Conservation (phyloP, 352 stramenopile genomes). For the Pythium sp. region DNA sequence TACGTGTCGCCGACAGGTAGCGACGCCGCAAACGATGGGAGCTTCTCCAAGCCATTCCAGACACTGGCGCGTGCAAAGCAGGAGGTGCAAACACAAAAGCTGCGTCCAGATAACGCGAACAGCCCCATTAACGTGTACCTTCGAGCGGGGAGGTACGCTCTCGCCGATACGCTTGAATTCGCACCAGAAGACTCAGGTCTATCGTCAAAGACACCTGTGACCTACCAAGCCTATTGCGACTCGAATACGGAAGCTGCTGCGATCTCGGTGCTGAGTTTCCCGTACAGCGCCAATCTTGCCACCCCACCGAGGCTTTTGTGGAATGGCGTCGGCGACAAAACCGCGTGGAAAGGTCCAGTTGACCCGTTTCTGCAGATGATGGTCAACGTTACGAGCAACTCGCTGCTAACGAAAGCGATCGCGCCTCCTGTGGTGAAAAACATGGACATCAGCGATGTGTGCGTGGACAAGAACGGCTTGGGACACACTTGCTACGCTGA, state of each 20-base stretch:
- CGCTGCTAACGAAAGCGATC: conserved; percentile 26
- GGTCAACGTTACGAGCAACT: conserved; percentile 44
- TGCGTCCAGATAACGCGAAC: conserved; percentile 20
- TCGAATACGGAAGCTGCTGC: conserved; percentile 25
- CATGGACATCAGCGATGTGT: conserved; percentile 44
- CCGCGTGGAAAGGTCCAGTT: conserved; percentile 41
- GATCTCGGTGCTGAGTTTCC: conserved; percentile 39
- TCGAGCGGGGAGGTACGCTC: conserved; percentile 48
- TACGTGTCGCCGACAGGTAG: conserved; percentile 51
- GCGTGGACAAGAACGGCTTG: conserved; percentile 52
- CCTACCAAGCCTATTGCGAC: conserved; percentile 76
- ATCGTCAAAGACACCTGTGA: conserved; percentile 29
- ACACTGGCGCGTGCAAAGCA: conserved; percentile 45
- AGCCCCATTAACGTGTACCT: conserved; percentile 59
- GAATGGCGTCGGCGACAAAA: conserved; percentile 57
- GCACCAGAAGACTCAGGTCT: conserved; percentile 36
- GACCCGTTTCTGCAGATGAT: conserved; percentile 63
- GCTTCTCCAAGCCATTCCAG: conserved; percentile 44
- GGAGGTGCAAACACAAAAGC: conserved; percentile 31
- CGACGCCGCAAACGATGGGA: conserved; percentile 40
- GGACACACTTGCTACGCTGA: conserved; percentile 66
- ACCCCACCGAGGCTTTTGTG: conserved; percentile 48
- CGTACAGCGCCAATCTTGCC: conserved; percentile 36
- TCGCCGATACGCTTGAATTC: conserved; percentile 57
- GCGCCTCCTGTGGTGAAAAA: conserved; percentile 14